Evolutionary conservation across 2,329 filamentous ascomycete species (phyloP).

Genomic region (Huntiella bhutanensis): DNA sequence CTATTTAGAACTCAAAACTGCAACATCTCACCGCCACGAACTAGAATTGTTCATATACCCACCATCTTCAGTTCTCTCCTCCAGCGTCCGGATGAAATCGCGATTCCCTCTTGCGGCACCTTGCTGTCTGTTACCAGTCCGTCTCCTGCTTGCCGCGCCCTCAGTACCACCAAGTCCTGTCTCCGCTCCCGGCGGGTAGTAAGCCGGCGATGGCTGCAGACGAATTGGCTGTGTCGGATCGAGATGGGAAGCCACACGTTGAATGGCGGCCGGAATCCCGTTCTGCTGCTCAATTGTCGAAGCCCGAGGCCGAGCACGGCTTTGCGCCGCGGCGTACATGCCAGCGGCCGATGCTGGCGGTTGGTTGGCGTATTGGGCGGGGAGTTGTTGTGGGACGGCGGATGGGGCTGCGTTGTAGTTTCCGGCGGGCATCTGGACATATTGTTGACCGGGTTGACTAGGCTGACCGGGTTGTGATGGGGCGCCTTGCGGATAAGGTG

Average conservation of each 20-base stretch:
- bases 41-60: slow-evolving; percentile 47
- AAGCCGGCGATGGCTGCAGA: slow-evolving; percentile 85
- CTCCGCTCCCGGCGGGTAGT: slow-evolving; percentile 74
- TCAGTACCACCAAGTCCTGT: slow-evolving; percentile 47
- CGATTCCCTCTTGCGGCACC: slow-evolving; percentile 44
- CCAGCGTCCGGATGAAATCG: slow-evolving; percentile 86
- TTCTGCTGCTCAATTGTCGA: slow-evolving; percentile 94
- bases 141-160: slow-evolving; percentile 45
- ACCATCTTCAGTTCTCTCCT: slow-evolving; percentile 86
- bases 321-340: slow-evolving; percentile 25
- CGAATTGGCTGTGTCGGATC: slow-evolving; percentile 89
- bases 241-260: slow-evolving; percentile 86
- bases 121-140: slow-evolving; percentile 50
- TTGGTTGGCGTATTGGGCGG: slow-evolving; percentile 39
- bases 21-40: slow-evolving; percentile 3
- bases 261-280: slow-evolving; percentile 79
- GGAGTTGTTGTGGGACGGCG: slow-evolving; percentile 39
- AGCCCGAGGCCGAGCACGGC: slow-evolving; percentile 63
- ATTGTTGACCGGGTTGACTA: slow-evolving; percentile 35
- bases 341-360: slow-evolving; percentile 21
- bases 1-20: background rate
- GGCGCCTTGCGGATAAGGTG: slow-evolving; percentile 18
- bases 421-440: slow-evolving; percentile 4
- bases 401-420: slow-evolving; percentile 4
- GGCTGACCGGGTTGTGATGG: slow-evolving; percentile 15